A percentile compares a stretch with the other conserved stretches of the same genome.
phyloP scores from a whole-genome alignment of 441 rosid genomes.

The Gossypium aridum region DNA sequence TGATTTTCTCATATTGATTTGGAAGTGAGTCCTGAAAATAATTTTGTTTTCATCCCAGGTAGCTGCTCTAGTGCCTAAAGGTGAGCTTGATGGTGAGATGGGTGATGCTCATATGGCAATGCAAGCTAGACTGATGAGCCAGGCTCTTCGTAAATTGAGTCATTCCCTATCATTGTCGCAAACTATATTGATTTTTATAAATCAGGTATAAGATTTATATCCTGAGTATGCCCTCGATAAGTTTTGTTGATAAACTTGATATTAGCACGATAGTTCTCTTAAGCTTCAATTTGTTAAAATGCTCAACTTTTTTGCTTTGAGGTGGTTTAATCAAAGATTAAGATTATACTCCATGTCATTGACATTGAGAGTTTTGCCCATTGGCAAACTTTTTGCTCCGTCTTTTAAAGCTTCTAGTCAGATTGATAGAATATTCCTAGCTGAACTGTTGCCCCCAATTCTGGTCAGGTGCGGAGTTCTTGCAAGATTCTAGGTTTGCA shows the following conservation, averaged over 20 bases:
- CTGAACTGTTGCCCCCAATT: background rate
- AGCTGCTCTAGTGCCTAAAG: slow-evolving; percentile 98
- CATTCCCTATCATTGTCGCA: slow-evolving; percentile 85
- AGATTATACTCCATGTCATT: background rate
- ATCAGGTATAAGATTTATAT: slow-evolving; percentile 49
- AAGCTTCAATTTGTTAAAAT: background rate
- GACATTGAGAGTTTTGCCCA: background rate
- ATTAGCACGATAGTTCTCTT: background rate
- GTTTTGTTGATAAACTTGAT: background rate
- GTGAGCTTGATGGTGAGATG: slow-evolving; percentile 99
- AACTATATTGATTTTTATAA: slow-evolving; percentile 77
- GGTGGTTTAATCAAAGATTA: background rate
- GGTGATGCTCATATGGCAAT: slow-evolving; percentile 99
- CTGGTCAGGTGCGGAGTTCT: background rate
- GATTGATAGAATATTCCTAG: background rate
- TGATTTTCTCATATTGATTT: background rate
- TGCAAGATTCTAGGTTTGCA: background rate
- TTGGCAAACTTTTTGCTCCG: background rate
- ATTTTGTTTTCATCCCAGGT: slow-evolving; percentile 41
- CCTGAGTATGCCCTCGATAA: slow-evolving; percentile 6
- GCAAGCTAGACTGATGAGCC: slow-evolving; percentile 99
- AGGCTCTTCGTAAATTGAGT: slow-evolving; percentile 93
- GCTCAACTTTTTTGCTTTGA: background rate
- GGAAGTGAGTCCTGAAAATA: background rate
- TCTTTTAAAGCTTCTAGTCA: background rate